Evolutionary conservation across 2,329 filamentous ascomycete species (phyloP).

Genomic region (Diplodia corticola): DNA sequence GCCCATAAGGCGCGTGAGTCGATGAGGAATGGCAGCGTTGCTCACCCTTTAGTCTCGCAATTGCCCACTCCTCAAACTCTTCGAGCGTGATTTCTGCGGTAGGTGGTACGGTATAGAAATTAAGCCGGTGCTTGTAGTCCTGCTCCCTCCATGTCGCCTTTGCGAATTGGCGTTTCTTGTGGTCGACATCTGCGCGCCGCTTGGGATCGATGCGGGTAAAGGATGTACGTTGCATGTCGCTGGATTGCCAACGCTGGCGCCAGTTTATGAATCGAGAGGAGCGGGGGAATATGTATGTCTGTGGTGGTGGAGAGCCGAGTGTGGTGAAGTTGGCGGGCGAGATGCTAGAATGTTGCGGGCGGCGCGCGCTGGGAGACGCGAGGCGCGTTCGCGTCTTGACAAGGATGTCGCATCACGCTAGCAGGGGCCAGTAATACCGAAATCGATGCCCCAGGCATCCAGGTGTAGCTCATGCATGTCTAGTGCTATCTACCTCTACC

Average conservation of each 20-base stretch:
- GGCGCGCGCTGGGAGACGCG: constrained; percentile 23
- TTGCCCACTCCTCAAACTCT: constrained; percentile 98
- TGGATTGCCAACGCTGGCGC: not conserved
- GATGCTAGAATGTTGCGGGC: not conserved
- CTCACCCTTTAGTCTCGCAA: constrained; percentile 79
- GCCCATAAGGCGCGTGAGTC: not conserved
- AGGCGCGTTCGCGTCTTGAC: constrained; percentile 16
- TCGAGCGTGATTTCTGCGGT: constrained; percentile 94
- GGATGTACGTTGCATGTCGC: constrained; percentile 41
- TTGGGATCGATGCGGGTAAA: constrained; percentile 61
- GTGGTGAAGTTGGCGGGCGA: not conserved
- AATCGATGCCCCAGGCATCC: constrained; percentile 2
- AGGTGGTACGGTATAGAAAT: constrained; percentile 85
- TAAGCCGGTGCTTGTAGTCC: constrained; percentile 81
- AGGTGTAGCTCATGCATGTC: not conserved
- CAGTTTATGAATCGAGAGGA: not conserved
- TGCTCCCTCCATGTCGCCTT: constrained; percentile 73
- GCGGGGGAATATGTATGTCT: not conserved
- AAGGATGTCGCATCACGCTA: not conserved
- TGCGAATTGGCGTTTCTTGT: constrained; percentile 85
- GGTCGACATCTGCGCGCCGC: constrained; percentile 71
- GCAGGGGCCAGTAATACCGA: not conserved
- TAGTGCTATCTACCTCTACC: not conserved
- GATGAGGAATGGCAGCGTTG: not conserved
- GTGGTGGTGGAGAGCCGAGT: not conserved